A percentile compares a stretch with the other conserved stretches of the same genome.
Conservation (phyloP, 2,329 filamentous ascomycete species). For the Pochonia chlamydosporia region DNA sequence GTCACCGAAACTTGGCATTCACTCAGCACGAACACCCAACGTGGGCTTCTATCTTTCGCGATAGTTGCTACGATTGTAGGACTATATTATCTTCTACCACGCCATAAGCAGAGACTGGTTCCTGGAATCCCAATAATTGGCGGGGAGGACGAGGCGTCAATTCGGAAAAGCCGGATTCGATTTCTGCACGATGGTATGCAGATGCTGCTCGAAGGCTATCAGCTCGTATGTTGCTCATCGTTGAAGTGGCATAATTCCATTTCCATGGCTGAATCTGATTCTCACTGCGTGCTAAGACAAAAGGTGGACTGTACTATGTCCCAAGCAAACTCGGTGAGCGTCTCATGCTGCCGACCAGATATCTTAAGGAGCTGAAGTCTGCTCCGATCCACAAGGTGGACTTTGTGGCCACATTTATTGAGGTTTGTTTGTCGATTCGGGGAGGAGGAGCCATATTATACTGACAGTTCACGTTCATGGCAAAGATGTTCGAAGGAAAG, state of each 20-base stretch:
- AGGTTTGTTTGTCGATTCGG: slow-evolving; percentile 6
- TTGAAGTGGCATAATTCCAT: not conserved
- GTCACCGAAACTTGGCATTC: too few relatives aligned
- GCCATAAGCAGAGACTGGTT: not conserved
- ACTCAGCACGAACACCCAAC: too few relatives aligned
- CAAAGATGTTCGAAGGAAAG: slow-evolving; percentile 25
- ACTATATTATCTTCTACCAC: too few relatives aligned
- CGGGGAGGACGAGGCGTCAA: not conserved
- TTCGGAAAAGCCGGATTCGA: not conserved
- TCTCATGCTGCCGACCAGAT: slow-evolving; percentile 20
- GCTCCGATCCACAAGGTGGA: slow-evolving; percentile 19
- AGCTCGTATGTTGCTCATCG: too few relatives aligned
- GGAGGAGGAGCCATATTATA: not conserved
- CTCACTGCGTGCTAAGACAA: not conserved
- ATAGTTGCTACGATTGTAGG: too few relatives aligned
- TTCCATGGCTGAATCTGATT: not conserved
- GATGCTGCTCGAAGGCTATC: not conserved
- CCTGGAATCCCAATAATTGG: not conserved
- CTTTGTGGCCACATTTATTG: slow-evolving; percentile 19
- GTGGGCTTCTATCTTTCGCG: too few relatives aligned
- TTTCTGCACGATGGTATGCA: not conserved
- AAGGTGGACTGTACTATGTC: slow-evolving; percentile 15
- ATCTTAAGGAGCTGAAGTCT: slow-evolving; percentile 21
- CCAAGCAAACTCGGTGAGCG: slow-evolving; percentile 20
- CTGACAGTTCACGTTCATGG: not conserved